phyloP scores from a whole-genome alignment of 495 filamentous ascomycete genomes.

The Barbatosphaeria neglecta region DNA sequence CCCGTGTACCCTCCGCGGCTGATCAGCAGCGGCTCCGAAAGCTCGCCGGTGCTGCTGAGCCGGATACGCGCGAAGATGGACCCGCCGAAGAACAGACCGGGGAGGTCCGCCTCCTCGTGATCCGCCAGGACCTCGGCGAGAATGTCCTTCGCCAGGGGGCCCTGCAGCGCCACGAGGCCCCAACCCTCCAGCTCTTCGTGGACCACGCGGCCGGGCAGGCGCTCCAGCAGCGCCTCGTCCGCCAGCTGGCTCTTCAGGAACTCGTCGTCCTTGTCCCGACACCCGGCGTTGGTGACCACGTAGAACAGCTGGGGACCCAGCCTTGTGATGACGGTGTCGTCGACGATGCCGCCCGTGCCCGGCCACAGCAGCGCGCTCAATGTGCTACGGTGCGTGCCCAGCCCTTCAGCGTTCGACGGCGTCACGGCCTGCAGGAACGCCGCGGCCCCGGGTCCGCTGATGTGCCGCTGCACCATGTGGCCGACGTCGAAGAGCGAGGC shows the following conservation, averaged over 20 bases:
- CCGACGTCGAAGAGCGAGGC: slow-evolving; percentile 82
- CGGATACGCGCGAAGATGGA: slow-evolving; percentile 40
- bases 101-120: slow-evolving; percentile 44
- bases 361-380: slow-evolving; percentile 72
- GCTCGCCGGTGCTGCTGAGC: slow-evolving; percentile 20
- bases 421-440: slow-evolving; percentile 70
- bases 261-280: slow-evolving; percentile 70
- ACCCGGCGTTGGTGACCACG: slow-evolving; percentile 92
- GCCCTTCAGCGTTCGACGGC: slow-evolving; percentile 47
- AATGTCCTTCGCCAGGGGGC: slow-evolving; percentile 58
- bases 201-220: slow-evolving; percentile 50
- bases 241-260: slow-evolving; percentile 57
- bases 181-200: slow-evolving; percentile 47
- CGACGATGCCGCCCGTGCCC: slow-evolving; percentile 76
- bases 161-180: slow-evolving; percentile 80
- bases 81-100: slow-evolving; percentile 69
- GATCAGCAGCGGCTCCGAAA: slow-evolving; percentile 52
- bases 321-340: slow-evolving; percentile 81
- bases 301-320: slow-evolving; percentile 64
- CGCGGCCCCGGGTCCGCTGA: slow-evolving; percentile 67
- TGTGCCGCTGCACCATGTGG: slow-evolving; percentile 59
- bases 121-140: slow-evolving; percentile 42
- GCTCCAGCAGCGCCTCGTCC: slow-evolving; percentile 41
- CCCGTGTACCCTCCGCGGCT: slow-evolving; percentile 91
- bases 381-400: slow-evolving; percentile 47